Evolutionary conservation across 1,139 yeast species (phyloP).

Genomic region (Lizanozyma gosingica): DNA sequence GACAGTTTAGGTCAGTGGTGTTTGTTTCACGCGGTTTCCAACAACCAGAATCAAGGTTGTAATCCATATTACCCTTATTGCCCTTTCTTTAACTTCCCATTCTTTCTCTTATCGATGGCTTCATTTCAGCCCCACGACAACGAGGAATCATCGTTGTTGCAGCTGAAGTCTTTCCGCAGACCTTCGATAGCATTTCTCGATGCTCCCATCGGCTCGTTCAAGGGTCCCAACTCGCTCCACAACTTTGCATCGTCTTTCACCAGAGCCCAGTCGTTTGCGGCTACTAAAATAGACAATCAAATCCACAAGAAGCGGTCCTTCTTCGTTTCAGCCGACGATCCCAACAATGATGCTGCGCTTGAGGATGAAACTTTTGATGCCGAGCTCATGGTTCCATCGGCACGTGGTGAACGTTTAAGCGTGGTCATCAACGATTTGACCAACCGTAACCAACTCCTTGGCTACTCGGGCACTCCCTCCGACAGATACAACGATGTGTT

Average conservation of each 20-base stretch:
- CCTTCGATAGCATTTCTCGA: constrained; percentile 25
- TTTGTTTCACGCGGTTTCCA: too few relatives aligned
- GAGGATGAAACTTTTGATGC: constrained; percentile 66
- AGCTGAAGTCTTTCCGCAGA: constrained; percentile 10
- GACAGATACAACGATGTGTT: constrained; percentile 25
- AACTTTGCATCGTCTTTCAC: constrained; percentile 41
- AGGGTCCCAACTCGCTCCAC: constrained; percentile 39
- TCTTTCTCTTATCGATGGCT: too few relatives aligned
- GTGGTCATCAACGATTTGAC: constrained; percentile 34
- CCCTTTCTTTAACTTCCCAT: too few relatives aligned
- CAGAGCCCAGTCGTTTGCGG: constrained; percentile 39
- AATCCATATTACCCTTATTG: too few relatives aligned
- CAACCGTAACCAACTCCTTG: constrained; percentile 20
- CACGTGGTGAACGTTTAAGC: constrained; percentile 56
- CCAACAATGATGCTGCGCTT: neutral
- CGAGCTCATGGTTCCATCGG: constrained; percentile 58
- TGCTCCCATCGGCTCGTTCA: constrained; percentile 36
- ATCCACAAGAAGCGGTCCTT: constrained; percentile 36
- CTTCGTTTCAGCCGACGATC: constrained; percentile 15
- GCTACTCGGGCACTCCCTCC: constrained; percentile 9
- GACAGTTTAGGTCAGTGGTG: too few relatives aligned
- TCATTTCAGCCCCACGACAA: constrained; percentile 5
- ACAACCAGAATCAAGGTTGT: too few relatives aligned
- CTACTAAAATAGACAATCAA: constrained; percentile 35
- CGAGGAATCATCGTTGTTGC: constrained; percentile 10